Percentiles rank a stretch among this genome's conserved stretches.
phyloP scores from a whole-genome alignment of 495 filamentous ascomycete species.

The Penicillium goetzii region DNA sequence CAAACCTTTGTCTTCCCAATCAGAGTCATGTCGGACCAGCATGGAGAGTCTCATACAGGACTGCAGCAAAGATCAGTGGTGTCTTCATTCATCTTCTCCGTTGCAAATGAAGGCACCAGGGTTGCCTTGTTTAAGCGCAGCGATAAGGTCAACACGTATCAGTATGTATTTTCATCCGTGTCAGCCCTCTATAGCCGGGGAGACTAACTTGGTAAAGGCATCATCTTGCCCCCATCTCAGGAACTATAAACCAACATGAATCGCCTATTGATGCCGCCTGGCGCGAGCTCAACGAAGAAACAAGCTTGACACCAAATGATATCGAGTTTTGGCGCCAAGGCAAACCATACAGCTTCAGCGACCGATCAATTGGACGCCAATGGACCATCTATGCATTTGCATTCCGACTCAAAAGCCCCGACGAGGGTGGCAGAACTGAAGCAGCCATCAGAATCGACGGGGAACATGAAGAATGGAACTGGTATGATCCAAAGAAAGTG shows the following conservation, averaged over 20 bases:
- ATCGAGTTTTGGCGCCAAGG: slow-evolving; percentile 59
- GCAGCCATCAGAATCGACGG: slow-evolving; percentile 59
- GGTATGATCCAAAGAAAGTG: slow-evolving; percentile 55
- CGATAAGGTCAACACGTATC: slow-evolving; percentile 45
- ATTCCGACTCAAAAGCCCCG: slow-evolving; percentile 51
- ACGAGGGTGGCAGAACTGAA: slow-evolving; percentile 32
- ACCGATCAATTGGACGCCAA: slow-evolving; percentile 52
- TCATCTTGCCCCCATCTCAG: slow-evolving; percentile 62
- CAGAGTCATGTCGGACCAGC: neutral
- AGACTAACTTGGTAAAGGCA: slow-evolving; percentile 38
- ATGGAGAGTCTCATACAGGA: neutral
- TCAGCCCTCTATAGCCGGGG: neutral
- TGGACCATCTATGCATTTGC: slow-evolving; percentile 69
- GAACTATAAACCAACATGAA: slow-evolving; percentile 58
- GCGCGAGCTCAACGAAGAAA: slow-evolving; percentile 68
- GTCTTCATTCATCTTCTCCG: slow-evolving; percentile 57
- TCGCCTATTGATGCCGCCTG: slow-evolving; percentile 57
- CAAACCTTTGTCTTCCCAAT: no score
- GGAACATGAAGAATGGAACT: slow-evolving; percentile 63
- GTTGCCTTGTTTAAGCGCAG: slow-evolving; percentile 65
- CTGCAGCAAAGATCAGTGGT: slow-evolving; percentile 46
- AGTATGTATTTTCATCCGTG: neutral
- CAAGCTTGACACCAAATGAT: slow-evolving; percentile 49
- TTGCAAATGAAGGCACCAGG: slow-evolving; percentile 32
- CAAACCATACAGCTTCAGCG: slow-evolving; percentile 60